phyloP scores from a whole-genome alignment of 2,329 filamentous ascomycete species.

The Cyclaneusma minus region DNA sequence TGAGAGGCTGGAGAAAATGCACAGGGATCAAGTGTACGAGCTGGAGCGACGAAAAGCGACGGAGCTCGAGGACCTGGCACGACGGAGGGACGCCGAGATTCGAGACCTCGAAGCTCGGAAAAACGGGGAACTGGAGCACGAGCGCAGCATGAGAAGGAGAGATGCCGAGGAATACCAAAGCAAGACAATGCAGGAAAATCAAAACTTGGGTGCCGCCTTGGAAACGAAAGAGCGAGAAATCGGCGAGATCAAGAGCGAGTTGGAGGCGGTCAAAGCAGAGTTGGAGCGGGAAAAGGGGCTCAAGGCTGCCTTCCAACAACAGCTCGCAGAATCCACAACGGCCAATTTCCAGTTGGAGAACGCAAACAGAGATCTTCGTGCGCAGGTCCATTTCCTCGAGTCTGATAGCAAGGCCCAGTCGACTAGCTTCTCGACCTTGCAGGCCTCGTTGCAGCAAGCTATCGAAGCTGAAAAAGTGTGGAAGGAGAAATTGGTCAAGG shows the following conservation, averaged over 20 bases:
- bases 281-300: slow-evolving; percentile 46
- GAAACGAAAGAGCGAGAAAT: slow-evolving; percentile 35
- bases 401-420: slow-evolving; percentile 83
- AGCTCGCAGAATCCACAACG: slow-evolving; percentile 40
- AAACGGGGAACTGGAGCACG: slow-evolving; percentile 44
- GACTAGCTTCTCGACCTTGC: slow-evolving; percentile 68
- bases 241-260: slow-evolving; percentile 28
- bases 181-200: slow-evolving; percentile 29
- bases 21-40: slow-evolving; percentile 53
- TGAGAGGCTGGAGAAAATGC: slow-evolving; percentile 40
- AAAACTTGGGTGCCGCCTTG: slow-evolving; percentile 15
- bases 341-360: slow-evolving; percentile 56
- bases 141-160: slow-evolving; percentile 38
- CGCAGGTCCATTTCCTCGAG: slow-evolving; percentile 78
- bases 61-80: slow-evolving; percentile 14
- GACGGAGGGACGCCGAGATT: slow-evolving; percentile 10
- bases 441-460: slow-evolving; percentile 66
- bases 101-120: slow-evolving; percentile 17
- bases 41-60: slow-evolving; percentile 45
- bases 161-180: slow-evolving; percentile 51
- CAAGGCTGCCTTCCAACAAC: slow-evolving; percentile 22
- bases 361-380: slow-evolving; percentile 58
- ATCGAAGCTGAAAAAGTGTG: slow-evolving; percentile 52
- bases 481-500: slow-evolving; percentile 71
- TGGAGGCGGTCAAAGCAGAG: slow-evolving; percentile 31